These are phyloP conservation scores for Ceriops tagal DNA, from an alignment of 345 rosid genomes.

Conservation along the genomic window DNA sequence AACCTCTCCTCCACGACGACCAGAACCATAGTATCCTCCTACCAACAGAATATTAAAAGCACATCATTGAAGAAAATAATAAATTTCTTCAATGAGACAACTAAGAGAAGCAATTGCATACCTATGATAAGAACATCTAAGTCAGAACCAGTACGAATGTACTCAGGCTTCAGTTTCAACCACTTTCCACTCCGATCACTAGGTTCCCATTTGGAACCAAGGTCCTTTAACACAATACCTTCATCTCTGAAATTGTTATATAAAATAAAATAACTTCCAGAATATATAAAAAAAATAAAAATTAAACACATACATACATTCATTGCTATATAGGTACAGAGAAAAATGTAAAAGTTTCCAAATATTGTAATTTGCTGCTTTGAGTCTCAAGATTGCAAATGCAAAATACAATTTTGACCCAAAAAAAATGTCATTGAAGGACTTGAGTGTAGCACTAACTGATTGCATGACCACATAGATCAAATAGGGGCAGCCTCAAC, in stretches of 20 bases:
- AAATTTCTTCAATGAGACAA: conserved; percentile 12
- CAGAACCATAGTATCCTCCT: conserved; percentile 99
- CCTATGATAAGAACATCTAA: conserved; percentile 93
- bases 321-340: too few species aligned
- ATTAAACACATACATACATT: too few species aligned
- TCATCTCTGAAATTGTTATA: conserved; percentile 52
- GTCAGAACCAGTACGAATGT: conserved; percentile 78
- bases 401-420: too few species aligned
- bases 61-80: conserved; percentile 4
- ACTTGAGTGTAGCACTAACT: too few species aligned
- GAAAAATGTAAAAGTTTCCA: background rate
- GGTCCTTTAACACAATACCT: conserved; percentile 84
- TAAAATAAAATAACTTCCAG: background rate
- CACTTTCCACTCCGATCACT: conserved; percentile 97
- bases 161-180: conserved; percentile 95
- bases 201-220: conserved; percentile 95
- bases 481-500: too few species aligned
- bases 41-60: conserved; percentile 16
- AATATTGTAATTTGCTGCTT: background rate
- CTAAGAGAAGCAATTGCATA: conserved; percentile 24
- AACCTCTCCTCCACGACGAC: conserved; percentile 94
- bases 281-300: background rate
- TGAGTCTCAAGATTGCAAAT: background rate
- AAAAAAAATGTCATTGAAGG: too few species aligned
- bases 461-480: too few species aligned